Evolutionary conservation across 2,329 filamentous ascomycete species (phyloP), one percentile per base, ranked within the genome.

Genomic region (Decorospora gaudefroyi): DNA sequence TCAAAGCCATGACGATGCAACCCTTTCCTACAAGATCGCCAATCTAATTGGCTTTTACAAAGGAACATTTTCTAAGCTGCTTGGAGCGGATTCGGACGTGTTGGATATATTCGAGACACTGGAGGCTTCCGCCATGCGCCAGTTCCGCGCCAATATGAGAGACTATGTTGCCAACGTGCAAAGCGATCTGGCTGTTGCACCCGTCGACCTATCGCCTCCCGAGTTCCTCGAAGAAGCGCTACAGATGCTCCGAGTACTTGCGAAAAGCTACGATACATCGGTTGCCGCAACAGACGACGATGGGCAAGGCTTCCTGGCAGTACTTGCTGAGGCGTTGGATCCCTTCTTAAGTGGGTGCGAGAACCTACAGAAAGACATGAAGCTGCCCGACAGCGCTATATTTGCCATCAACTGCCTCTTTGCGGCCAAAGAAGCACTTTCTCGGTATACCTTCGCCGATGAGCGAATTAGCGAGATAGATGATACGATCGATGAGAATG

Each of bases 11-110:
- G 91, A 96, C 58, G 91, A 97, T 46, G 86, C 86, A 0, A 88
- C 95, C 13, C 76, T 90, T 34, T 86, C 90, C 22, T 99, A 96
- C 74, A 93, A 90, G 67, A 83, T 97, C 27, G 85, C 89, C 8
- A 96, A 95, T 59, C 76, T 99, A 1, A 78, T 97, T 28, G 84
- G 83, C 27, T 99, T 99, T 72, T 99, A 99, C 72, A 84, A 83
- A 19, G 78, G 83, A 50, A 96, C 91, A 1, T 96, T 97, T 66
- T 75, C 83, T 11, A 92, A 87, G 57, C 77, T 97, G 0, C 76
- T 97, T 0, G 86, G 88, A 2, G 59, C 77, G 2, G 77, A 84
- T 8, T 88, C 89, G 0, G 76, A 80, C 6, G 76, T 96, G 0
- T 76, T 91, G 0, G 84, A 87, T 3, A 79, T 85, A 2, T 81